Percentiles rank a stretch among this genome's conserved stretches.
These are phyloP conservation scores for Cyclanthera cordifolia DNA, from an alignment of 306 rosid species.

Conservation along the genomic window DNA sequence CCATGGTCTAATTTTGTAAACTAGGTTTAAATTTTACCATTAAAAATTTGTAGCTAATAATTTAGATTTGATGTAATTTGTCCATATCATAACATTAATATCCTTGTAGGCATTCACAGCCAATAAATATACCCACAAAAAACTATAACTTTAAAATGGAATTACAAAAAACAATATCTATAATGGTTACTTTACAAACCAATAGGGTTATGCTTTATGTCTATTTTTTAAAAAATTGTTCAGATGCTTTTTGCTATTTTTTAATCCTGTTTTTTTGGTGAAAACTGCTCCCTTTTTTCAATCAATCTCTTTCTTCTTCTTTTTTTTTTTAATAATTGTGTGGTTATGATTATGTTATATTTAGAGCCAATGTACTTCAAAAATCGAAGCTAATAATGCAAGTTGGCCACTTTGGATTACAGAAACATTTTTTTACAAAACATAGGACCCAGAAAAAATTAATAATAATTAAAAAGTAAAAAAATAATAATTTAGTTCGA, in stretches of 20 bases:
- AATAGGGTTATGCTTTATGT: not conserved
- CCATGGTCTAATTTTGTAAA: too few species aligned
- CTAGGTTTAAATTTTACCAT: too few species aligned
- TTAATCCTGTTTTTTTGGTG: not conserved
- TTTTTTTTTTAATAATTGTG: not conserved
- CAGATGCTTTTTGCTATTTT: too few species aligned
- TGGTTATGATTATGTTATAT: not conserved
- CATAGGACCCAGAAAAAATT: not conserved
- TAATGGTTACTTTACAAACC: not conserved
- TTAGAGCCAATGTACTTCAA: not conserved
- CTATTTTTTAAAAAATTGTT: too few species aligned
- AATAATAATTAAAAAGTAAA: not conserved
- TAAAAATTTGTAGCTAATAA: too few species aligned
- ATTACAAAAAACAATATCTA: too few species aligned
- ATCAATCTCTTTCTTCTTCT: too few species aligned
- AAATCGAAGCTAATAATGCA: not conserved
- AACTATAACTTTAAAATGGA: not conserved
- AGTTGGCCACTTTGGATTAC: not conserved
- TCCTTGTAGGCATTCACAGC: not conserved
- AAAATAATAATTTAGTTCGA: not conserved
- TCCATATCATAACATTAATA: not conserved
- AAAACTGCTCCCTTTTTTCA: not conserved
- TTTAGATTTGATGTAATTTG: not conserved
- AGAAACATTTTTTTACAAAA: not conserved
- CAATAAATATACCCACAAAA: too few species aligned